Conservation (phyloP, 2,329 filamentous ascomycete species). For the Ophiostoma montium region DNA sequence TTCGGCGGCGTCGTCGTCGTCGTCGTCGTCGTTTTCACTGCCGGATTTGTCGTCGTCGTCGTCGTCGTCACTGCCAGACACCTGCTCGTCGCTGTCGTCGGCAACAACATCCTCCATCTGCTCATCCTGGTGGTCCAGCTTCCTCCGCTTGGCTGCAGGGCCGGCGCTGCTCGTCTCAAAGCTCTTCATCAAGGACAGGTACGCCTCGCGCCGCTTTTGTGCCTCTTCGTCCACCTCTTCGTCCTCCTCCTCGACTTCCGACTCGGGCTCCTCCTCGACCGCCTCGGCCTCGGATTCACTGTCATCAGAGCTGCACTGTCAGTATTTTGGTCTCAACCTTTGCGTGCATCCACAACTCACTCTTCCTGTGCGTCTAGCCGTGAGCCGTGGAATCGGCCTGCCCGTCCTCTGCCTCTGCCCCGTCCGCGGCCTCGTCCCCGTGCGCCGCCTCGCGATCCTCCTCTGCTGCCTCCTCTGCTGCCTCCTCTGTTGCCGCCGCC, state of each 20-base stretch:
- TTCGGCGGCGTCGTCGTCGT: constrained; percentile 10
- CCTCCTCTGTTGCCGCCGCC: constrained; percentile 17
- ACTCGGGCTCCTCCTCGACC: constrained; percentile 12
- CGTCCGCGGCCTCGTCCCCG: constrained; percentile 15
- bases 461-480: constrained; percentile 17
- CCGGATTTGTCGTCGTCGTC: neutral
- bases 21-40: constrained; percentile 13
- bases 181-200: constrained; percentile 44
- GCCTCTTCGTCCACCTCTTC: constrained; percentile 34
- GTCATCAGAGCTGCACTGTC: constrained; percentile 3
- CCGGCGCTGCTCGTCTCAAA: constrained; percentile 33
- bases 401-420: constrained; percentile 18
- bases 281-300: constrained; percentile 3
- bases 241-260: constrained; percentile 28
- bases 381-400: constrained; percentile 30
- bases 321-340: too few relatives aligned
- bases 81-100: constrained; percentile 7
- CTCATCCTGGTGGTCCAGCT: constrained; percentile 32
- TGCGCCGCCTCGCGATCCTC: constrained; percentile 11
- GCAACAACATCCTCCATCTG: too few relatives aligned
- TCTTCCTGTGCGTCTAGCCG: constrained; percentile 32
- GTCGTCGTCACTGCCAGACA: neutral
- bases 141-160: constrained; percentile 39
- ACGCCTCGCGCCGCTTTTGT: constrained; percentile 27
- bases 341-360: constrained; percentile 17